These are phyloP conservation scores for Orbilia javanica DNA, from an alignment of 2,329 filamentous ascomycete species.

Conservation along the genomic window DNA sequence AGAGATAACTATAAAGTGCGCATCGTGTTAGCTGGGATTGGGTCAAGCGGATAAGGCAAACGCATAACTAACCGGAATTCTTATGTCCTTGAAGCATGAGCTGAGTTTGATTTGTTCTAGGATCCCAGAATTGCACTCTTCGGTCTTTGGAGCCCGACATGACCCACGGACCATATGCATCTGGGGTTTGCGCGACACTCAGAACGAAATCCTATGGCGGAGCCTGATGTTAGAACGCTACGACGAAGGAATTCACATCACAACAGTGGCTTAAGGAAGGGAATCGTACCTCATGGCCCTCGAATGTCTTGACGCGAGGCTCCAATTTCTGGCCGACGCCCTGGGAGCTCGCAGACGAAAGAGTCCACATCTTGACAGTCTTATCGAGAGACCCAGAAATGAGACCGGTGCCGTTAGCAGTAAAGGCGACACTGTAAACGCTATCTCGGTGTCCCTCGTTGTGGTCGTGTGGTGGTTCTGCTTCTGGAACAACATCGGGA, in stretches of 20 bases:
- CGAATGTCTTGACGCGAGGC: slow-evolving; percentile 95
- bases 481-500: slow-evolving; percentile 81
- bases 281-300: slow-evolving; percentile 84
- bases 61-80: slow-evolving; percentile 77
- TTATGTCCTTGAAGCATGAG: slow-evolving; percentile 99
- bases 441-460: slow-evolving; percentile 55
- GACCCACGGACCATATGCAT: slow-evolving; percentile 83
- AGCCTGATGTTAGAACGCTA: slow-evolving; percentile 23
- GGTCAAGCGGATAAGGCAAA: slow-evolving; percentile 52
- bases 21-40: slow-evolving; percentile 24
- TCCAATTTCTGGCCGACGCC: slow-evolving; percentile 81
- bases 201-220: slow-evolving; percentile 86
- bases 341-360: slow-evolving; percentile 78
- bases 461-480: slow-evolving; percentile 78
- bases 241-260: not conserved
- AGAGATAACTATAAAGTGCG: slow-evolving; percentile 78
- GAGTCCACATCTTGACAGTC: slow-evolving; percentile 80
- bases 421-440: slow-evolving; percentile 67
- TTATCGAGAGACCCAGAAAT: slow-evolving; percentile 99
- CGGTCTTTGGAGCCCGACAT: slow-evolving; percentile 97
- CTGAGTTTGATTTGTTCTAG: slow-evolving; percentile 89
- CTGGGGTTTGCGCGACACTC: slow-evolving; percentile 92
- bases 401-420: slow-evolving; percentile 73
- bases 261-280: slow-evolving; percentile 12
- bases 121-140: slow-evolving; percentile 99